Percentiles rank a stretch among this genome's conserved stretches.
phyloP scores from a whole-genome alignment of 1,284 basidiomycete genomes.

The Xerocomus minutiporus region DNA sequence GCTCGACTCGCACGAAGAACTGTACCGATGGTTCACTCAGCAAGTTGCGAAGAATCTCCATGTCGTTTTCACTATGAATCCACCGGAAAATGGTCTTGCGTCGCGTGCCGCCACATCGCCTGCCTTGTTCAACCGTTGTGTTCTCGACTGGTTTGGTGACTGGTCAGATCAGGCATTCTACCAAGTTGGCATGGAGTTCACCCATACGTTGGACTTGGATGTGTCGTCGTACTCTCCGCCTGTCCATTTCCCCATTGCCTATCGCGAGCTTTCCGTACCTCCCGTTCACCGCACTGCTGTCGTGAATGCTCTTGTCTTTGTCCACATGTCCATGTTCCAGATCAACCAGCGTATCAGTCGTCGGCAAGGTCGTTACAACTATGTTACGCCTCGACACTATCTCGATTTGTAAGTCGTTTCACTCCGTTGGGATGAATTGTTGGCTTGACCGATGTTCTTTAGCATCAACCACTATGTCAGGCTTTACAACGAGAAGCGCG shows the following conservation, averaged over 20 bases:
- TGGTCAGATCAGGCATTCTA: conserved; percentile 98
- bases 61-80: conserved; percentile 99
- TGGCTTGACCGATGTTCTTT: conserved; percentile 14
- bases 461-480: conserved; percentile 97
- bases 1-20: conserved; percentile 96
- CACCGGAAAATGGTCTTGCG: conserved; percentile 91
- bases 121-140: conserved; percentile 96
- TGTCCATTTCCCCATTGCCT: conserved; percentile 80
- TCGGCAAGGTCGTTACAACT: conserved; percentile 89
- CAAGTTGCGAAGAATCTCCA: conserved; percentile 96
- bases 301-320: conserved; percentile 89
- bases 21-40: conserved; percentile 96
- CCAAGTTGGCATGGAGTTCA: conserved; percentile 95
- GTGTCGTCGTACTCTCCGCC: conserved; percentile 76
- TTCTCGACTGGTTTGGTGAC: conserved; percentile 97
- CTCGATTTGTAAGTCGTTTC: conserved; percentile 86
- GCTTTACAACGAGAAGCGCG: conserved; percentile 97
- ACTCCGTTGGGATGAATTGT: conserved; percentile 2
- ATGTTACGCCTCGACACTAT: conserved; percentile 98
- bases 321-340: conserved; percentile 87
- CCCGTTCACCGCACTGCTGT: conserved; percentile 85
- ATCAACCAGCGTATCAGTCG: conserved; percentile 88
- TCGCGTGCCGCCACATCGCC: conserved; percentile 96
- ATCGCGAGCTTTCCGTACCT: conserved; percentile 76
- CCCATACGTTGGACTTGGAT: conserved; percentile 86